These are phyloP conservation scores for Dendryphion nanum DNA, from an alignment of 2,329 filamentous ascomycete genomes.

Conservation along the genomic window DNA sequence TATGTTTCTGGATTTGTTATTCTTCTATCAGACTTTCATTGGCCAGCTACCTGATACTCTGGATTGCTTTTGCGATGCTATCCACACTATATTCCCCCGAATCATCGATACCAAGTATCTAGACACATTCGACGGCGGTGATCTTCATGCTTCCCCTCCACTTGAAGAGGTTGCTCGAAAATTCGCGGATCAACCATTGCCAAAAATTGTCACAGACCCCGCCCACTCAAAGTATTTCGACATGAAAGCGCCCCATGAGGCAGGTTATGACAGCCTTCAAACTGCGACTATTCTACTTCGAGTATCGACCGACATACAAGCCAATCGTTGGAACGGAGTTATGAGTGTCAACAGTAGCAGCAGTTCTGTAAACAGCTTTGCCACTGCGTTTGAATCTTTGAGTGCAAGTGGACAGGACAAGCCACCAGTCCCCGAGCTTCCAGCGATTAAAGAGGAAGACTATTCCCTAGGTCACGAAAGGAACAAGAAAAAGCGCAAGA, in stretches of 20 bases:
- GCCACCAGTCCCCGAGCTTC: constrained; percentile 11
- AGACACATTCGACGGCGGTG: constrained; percentile 55
- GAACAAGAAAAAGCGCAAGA: constrained; percentile 10
- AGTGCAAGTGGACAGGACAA: constrained; percentile 17
- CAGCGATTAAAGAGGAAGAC: constrained; percentile 8
- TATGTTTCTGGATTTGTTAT: constrained; percentile 62
- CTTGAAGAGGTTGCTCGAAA: constrained; percentile 50
- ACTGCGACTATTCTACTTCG: constrained; percentile 60
- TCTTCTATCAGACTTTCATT: constrained; percentile 63
- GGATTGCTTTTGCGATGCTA: constrained; percentile 51
- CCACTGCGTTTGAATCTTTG: constrained; percentile 11
- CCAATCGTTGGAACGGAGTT: constrained; percentile 1
- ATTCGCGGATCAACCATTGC: constrained; percentile 41
- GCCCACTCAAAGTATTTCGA: constrained; percentile 43
- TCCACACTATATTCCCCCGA: constrained; percentile 56
- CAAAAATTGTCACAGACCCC: constrained; percentile 38
- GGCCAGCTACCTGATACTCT: constrained; percentile 55
- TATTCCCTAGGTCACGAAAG: neutral
- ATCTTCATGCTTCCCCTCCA: constrained; percentile 50
- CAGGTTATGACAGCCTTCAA: constrained; percentile 62
- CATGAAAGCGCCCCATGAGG: constrained; percentile 53
- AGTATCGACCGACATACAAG: constrained; percentile 50
- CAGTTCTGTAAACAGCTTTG: constrained; percentile 5
- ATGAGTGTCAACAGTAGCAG: neutral
- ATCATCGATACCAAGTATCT: constrained; percentile 65